phyloP scores from a whole-genome alignment of 169 alveolate genomes.

The Cardiosporidium cionae region DNA sequence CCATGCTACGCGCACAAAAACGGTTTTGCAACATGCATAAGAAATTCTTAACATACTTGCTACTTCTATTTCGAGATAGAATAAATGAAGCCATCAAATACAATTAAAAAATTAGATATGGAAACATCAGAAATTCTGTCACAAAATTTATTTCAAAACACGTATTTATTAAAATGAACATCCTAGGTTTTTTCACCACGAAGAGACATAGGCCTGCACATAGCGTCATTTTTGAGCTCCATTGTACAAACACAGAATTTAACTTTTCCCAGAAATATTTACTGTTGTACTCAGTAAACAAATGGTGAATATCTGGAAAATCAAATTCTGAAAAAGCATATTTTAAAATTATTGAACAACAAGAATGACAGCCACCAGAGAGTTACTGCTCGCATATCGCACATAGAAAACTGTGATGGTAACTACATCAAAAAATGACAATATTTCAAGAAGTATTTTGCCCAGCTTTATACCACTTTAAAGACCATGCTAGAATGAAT shows the following conservation, averaged over 20 bases:
- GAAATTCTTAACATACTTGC: not conserved
- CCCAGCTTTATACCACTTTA: no score
- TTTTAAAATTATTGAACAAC: no score
- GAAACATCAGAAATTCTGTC: not conserved
- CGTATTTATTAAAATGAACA: not conserved
- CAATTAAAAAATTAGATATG: not conserved
- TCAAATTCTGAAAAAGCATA: no score
- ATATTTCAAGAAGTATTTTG: no score
- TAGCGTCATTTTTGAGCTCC: conserved; percentile 74
- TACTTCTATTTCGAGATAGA: not conserved
- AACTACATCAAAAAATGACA: no score
- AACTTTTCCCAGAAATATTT: conserved; percentile 49
- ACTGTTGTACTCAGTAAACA: conserved; percentile 50
- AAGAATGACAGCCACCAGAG: no score
- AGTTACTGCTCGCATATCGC: no score
- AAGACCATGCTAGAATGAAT: no score
- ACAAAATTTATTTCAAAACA: not conserved
- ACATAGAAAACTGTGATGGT: no score
- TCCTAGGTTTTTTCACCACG: conserved; percentile 12
- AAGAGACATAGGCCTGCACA: conserved; percentile 80
- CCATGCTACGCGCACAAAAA: conserved; percentile 39
- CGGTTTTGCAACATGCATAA: not conserved
- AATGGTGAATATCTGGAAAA: conserved; percentile 53
- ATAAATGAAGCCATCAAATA: not conserved
- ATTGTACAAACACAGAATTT: conserved; percentile 53